These are phyloP conservation scores for Aegle marmelos DNA, from an alignment of 345 rosid species.

Conservation along the genomic window DNA sequence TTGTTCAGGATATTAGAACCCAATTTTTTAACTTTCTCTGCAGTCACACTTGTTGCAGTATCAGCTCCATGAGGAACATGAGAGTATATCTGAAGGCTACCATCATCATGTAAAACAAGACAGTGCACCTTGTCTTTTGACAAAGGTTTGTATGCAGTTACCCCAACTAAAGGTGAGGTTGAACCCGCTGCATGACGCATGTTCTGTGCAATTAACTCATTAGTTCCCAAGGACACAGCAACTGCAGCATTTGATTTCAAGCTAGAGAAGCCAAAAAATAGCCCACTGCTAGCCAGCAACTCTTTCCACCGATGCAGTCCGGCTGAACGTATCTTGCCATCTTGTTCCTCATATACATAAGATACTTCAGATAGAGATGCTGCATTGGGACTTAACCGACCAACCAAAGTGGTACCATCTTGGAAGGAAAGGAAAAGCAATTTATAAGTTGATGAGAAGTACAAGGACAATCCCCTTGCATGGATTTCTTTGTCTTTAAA, in stretches of 20 bases:
- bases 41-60: slow-evolving; percentile 55
- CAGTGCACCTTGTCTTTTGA: slow-evolving; percentile 90
- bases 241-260: slow-evolving; percentile 72
- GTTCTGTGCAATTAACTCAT: slow-evolving; percentile 73
- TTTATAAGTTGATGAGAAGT: slow-evolving; percentile 73
- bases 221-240: slow-evolving; percentile 57
- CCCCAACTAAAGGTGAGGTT: slow-evolving; percentile 83
- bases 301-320: slow-evolving; percentile 94
- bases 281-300: slow-evolving; percentile 69
- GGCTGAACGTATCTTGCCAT: slow-evolving; percentile 63
- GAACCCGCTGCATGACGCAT: slow-evolving; percentile 77
- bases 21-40: slow-evolving; percentile 82
- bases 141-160: slow-evolving; percentile 88
- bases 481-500: slow-evolving; percentile 58
- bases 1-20: slow-evolving; percentile 81
- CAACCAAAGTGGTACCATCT: slow-evolving; percentile 81
- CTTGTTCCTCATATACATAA: slow-evolving; percentile 72
- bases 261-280: slow-evolving; percentile 80
- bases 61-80: slow-evolving; percentile 62
- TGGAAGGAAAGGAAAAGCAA: slow-evolving; percentile 79
- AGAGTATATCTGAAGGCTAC: slow-evolving; percentile 96
- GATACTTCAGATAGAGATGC: slow-evolving; percentile 67
- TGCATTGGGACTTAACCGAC: slow-evolving; percentile 68
- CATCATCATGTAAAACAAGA: slow-evolving; percentile 95
- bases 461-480: slow-evolving; percentile 81